A percentile compares a stretch with the other conserved stretches of the same genome.
These are phyloP conservation scores for Blastobotrys serpentis DNA, from an alignment of 1,139 yeast species.

Conservation along the genomic window DNA sequence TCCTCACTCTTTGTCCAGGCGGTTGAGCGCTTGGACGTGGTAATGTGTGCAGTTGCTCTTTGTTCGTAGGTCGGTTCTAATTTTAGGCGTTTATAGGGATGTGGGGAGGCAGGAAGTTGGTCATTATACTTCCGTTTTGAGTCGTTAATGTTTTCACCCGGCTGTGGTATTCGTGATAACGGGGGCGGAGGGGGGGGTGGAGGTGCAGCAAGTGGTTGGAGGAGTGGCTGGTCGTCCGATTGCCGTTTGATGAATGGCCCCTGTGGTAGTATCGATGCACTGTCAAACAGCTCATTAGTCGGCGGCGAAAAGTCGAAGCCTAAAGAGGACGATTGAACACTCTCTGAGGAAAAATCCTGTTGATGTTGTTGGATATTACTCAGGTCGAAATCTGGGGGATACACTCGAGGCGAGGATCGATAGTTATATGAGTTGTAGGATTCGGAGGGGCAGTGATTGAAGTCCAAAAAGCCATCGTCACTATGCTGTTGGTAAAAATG, in stretches of 20 bases:
- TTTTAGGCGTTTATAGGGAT: neutral
- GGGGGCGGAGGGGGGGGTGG: neutral
- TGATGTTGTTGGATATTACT: neutral
- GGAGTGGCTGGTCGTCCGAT: neutral
- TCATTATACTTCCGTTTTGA: slow-evolving; percentile 1
- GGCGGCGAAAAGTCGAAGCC: neutral
- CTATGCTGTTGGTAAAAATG: neutral
- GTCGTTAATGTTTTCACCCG: neutral
- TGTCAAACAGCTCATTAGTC: neutral
- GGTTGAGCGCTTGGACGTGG: slow-evolving; percentile 23
- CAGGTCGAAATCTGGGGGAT: neutral
- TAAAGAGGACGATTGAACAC: neutral
- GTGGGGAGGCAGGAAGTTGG: slow-evolving; percentile 1
- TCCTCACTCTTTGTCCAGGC: slow-evolving; percentile 33
- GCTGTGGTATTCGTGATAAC: neutral
- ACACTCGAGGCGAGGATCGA: neutral
- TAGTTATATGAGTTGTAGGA: neutral
- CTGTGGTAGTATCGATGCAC: neutral
- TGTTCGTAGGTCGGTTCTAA: neutral
- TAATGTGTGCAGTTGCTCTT: neutral
- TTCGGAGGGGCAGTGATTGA: neutral
- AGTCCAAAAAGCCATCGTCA: neutral
- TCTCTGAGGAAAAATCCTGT: neutral
- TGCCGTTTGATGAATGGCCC: neutral
- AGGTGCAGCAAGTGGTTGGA: neutral